phyloP scores from a whole-genome alignment of 148 eudicot species.

The Cornus controversa region DNA sequence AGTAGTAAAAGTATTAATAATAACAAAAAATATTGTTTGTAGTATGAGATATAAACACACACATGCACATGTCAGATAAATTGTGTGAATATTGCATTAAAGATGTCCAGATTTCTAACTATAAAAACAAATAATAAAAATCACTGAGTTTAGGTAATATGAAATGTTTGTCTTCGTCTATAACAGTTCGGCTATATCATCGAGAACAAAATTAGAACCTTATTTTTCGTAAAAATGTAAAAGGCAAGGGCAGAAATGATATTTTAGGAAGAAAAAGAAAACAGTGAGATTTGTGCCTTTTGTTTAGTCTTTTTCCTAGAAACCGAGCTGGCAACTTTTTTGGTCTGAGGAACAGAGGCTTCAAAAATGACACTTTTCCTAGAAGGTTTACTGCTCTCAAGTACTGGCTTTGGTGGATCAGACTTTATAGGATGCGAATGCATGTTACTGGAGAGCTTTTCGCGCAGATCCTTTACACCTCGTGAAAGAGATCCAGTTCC shows the following conservation, averaged over 20 bases:
- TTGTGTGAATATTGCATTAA: too few relatives aligned
- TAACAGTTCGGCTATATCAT: neutral
- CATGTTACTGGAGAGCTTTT: constrained; percentile 73
- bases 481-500: constrained; percentile 32
- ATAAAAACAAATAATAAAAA: too few relatives aligned
- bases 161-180: too few relatives aligned
- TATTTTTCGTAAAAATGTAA: neutral
- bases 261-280: neutral
- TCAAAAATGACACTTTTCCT: constrained; percentile 58
- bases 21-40: too few relatives aligned
- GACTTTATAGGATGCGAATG: constrained; percentile 42
- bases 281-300: constrained; percentile 38
- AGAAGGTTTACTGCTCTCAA: constrained; percentile 55
- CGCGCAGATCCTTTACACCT: constrained; percentile 83
- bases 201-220: neutral
- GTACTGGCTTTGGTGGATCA: constrained; percentile 46
- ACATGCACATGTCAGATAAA: too few relatives aligned
- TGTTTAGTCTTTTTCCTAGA: constrained; percentile 57
- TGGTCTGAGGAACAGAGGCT: constrained; percentile 52
- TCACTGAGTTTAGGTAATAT: too few relatives aligned
- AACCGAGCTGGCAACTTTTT: constrained; percentile 44
- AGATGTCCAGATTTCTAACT: too few relatives aligned
- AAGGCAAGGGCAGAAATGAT: neutral
- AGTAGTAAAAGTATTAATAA: too few relatives aligned
- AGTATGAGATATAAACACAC: too few relatives aligned